Percentiles rank a stretch among this genome's conserved stretches.
Evolutionary conservation across 73 alveolate genomes (phyloP).

Genomic region (Uronychia setigera): DNA sequence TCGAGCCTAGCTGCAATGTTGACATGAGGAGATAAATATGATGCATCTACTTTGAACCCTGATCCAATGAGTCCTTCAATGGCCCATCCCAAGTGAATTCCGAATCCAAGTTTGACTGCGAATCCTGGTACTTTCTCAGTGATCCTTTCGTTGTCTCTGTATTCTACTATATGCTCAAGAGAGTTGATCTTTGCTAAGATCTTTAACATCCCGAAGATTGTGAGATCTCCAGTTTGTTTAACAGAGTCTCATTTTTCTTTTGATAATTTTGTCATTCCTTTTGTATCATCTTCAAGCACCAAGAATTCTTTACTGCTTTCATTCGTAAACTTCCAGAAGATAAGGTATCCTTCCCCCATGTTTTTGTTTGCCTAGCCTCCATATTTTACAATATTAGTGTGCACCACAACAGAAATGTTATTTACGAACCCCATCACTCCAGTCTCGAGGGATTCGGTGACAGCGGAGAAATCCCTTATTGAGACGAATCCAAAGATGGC

Average conservation of each 20-base stretch:
- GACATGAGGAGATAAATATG: slow-evolving; percentile 90
- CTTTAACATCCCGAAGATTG: slow-evolving; percentile 79
- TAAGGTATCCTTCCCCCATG: slow-evolving; percentile 75
- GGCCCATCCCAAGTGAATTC: slow-evolving; percentile 95
- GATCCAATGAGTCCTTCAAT: slow-evolving; percentile 97
- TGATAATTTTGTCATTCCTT: slow-evolving; percentile 46
- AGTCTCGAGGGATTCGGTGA: slow-evolving; percentile 85
- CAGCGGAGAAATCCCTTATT: slow-evolving; percentile 81
- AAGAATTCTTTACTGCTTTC: slow-evolving; percentile 29
- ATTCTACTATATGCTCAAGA: slow-evolving; percentile 80
- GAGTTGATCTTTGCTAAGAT: slow-evolving; percentile 88
- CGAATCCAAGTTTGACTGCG: slow-evolving; percentile 92
- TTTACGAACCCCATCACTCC: slow-evolving; percentile 76
- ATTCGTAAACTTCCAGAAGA: slow-evolving; percentile 67
- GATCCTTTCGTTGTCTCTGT: slow-evolving; percentile 74
- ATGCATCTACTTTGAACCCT: slow-evolving; percentile 92
- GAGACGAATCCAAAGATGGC: slow-evolving; percentile 81
- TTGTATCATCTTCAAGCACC: slow-evolving; percentile 21
- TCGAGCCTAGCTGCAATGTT: slow-evolving; percentile 86
- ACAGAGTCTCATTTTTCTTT: neutral
- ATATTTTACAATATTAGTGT: slow-evolving; percentile 54
- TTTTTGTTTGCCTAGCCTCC: slow-evolving; percentile 74
- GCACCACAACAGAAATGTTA: slow-evolving; percentile 70
- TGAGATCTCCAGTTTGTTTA: slow-evolving; percentile 78
- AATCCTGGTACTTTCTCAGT: slow-evolving; percentile 59